Evolutionary conservation across 2,329 filamentous ascomycete species (phyloP), one percentile per base, ranked within the genome.

Genomic region (Pleomassaria siparia): DNA sequence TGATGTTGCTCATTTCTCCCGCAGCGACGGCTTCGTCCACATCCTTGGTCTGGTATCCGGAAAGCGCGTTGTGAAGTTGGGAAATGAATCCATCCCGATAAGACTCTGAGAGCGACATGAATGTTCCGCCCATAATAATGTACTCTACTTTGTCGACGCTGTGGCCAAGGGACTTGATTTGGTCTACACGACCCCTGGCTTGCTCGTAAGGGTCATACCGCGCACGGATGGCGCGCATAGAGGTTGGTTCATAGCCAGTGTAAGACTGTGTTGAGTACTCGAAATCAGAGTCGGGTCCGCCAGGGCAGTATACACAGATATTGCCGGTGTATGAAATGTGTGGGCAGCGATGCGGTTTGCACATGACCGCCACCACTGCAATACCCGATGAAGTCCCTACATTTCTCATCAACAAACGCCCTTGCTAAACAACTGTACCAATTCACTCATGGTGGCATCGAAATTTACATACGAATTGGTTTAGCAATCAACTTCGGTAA

Each of bases 121-220:
- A 99, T 0, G 94, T 99, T 57, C 94, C 94, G 50, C 94, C 94
- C 94, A 99, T 99, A 69, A 99, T 96, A 67, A 99, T 99, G 72
- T 97, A 99, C 76, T 99, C 94, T 20, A 99, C 94, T 72, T 99
- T 99, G 75, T 99, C 94, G 40, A 99, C 94, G 37, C 90, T 96
- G 72, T 99, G 94, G 0, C 94, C 94, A 0, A 99, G 80, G 2
- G 89, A 88, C 72, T 95, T 95, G 66, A 99, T 90, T 74, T 99
- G 94, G 62, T 99, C 95, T 5, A 99, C 92, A 59, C 94, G 85
- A 33, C 94, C 94, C 69, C 94, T 82, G 13, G 94, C 94, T 76
- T 99, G 94, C 72, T 99, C 94, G 61, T 96, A 99, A 0, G 94
- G 94, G 66, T 99, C 95, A 67, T 99, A 99, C 42, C 95, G 85